These are phyloP conservation scores for Lepidium sativum DNA, from an alignment of 345 rosid genomes.

Conservation along the genomic window DNA sequence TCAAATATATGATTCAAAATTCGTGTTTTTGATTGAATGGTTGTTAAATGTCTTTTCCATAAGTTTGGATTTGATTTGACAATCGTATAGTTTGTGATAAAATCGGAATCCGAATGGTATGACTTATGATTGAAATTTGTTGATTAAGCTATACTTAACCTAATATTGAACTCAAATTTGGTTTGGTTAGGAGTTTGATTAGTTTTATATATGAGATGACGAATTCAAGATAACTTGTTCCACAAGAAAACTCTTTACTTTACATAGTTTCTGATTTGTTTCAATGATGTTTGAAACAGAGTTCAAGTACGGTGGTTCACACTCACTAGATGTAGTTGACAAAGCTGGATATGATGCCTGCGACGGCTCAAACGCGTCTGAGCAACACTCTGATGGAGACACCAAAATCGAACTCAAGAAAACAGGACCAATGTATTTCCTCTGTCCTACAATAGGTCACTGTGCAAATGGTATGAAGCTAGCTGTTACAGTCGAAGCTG, in stretches of 20 bases:
- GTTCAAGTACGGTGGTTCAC: conserved; percentile 10
- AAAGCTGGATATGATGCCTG: conserved; percentile 23
- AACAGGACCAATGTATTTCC: conserved; percentile 9
- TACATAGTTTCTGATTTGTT: neutral
- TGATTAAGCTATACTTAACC: too few species aligned
- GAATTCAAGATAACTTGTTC: neutral
- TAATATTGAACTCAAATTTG: neutral
- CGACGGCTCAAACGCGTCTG: neutral
- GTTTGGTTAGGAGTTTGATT: neutral
- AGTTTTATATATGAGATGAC: neutral
- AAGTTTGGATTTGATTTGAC: too few species aligned
- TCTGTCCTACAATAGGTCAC: conserved; percentile 13
- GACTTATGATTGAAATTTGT: too few species aligned
- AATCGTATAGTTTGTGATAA: too few species aligned
- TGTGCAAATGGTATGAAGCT: conserved; percentile 21
- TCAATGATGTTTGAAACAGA: neutral
- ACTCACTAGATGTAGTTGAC: conserved; percentile 17
- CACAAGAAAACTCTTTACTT: neutral
- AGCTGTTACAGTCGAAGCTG: conserved; percentile 19
- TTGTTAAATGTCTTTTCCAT: too few species aligned
- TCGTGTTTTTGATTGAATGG: too few species aligned
- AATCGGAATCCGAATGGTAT: too few species aligned
- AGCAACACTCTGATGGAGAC: neutral
- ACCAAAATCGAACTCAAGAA: conserved; percentile 4
- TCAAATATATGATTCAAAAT: neutral